These are phyloP conservation scores for Leishmania aethiopica DNA, from an alignment of 208 protist genomes.

Conservation along the genomic window DNA sequence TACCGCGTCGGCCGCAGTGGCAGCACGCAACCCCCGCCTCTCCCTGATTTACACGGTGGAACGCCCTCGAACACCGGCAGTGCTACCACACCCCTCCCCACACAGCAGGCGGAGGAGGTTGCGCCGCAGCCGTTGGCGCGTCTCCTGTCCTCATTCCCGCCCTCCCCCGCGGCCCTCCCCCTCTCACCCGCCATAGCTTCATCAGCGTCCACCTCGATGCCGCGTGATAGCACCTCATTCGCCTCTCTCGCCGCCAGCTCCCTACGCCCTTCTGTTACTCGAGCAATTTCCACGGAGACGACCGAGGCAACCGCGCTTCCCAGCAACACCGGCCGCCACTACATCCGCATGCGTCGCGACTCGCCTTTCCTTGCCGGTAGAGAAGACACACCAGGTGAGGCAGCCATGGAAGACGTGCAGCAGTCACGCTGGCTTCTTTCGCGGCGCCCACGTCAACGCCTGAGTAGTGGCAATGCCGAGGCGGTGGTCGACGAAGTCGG, in stretches of 20 bases:
- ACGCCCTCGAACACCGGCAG: neutral
- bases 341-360: neutral
- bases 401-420: neutral
- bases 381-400: neutral
- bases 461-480: neutral
- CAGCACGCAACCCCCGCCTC: conserved; percentile 26
- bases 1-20: conserved; percentile 33
- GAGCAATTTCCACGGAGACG: neutral
- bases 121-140: neutral
- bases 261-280: conserved; percentile 14
- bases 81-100: neutral
- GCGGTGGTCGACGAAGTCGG: neutral
- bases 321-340: neutral
- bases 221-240: conserved; percentile 8
- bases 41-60: neutral
- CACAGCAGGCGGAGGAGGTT: neutral
- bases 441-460: neutral
- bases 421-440: neutral
- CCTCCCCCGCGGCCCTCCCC: neutral
- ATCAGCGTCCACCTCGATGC: conserved; percentile 5
- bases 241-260: conserved; percentile 19
- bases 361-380: neutral
- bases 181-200: neutral
- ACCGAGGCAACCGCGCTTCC: neutral
- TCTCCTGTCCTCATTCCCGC: neutral